Conservation (phyloP, 1,284 basidiomycete species). For the Rhodofomes roseus region DNA sequence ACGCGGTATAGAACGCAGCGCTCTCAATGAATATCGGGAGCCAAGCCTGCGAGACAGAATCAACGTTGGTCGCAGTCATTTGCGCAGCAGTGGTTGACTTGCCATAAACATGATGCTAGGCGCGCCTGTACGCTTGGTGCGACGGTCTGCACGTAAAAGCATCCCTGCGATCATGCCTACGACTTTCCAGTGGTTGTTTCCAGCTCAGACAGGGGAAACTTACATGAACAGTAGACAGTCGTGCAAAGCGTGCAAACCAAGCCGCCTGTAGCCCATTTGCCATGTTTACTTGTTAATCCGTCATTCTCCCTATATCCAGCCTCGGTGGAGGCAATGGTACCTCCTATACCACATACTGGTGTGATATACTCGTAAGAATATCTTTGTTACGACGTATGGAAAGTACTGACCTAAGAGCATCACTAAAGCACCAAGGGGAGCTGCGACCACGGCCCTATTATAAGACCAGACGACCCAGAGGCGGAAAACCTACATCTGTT, state of each 20-base stretch:
- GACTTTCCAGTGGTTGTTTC: neutral
- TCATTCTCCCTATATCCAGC: neutral
- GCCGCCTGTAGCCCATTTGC: neutral
- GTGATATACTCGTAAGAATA: neutral
- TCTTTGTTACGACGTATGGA: neutral
- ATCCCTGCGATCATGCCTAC: neutral
- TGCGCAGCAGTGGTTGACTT: neutral
- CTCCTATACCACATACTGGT: neutral
- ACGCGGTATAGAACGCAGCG: neutral
- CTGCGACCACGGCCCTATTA: neutral
- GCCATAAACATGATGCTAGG: neutral
- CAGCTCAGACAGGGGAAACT: neutral
- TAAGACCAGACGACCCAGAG: neutral
- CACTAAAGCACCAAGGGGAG: neutral
- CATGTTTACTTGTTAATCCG: neutral
- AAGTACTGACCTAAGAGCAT: neutral
- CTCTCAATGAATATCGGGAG: neutral
- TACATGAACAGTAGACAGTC: neutral
- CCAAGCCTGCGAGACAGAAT: neutral
- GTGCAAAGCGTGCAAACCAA: neutral
- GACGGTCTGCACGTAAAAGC: neutral
- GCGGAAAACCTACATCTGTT: neutral
- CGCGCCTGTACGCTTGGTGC: neutral
- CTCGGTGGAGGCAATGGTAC: no score
- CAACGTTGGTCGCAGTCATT: neutral